phyloP scores from a whole-genome alignment of 2,329 filamentous ascomycete genomes.

The Fusarium dimerum region DNA sequence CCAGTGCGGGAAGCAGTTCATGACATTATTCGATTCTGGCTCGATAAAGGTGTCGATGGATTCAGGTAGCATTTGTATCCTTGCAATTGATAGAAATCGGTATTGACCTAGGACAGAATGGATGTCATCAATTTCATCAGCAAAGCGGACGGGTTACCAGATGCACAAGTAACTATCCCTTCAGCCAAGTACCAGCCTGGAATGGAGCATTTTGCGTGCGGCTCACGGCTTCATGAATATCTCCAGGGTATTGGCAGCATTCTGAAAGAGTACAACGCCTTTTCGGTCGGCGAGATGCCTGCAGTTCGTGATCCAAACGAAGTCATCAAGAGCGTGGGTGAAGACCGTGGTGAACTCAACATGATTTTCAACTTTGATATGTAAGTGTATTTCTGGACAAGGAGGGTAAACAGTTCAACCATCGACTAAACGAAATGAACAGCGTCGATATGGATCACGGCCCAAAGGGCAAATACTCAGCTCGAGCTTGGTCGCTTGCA shows the following conservation, averaged over 20 bases:
- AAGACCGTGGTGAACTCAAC: slow-evolving; percentile 49
- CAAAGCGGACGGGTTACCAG: slow-evolving; percentile 56
- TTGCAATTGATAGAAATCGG: rapidly evolving
- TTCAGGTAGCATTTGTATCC: slow-evolving; percentile 45
- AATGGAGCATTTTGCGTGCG: slow-evolving; percentile 50
- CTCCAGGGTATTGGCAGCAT: slow-evolving; percentile 60
- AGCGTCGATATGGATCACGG: slow-evolving; percentile 55
- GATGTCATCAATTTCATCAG: slow-evolving; percentile 69
- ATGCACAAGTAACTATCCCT: slow-evolving; percentile 47
- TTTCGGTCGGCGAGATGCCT: slow-evolving; percentile 68
- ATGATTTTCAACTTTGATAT: slow-evolving; percentile 66
- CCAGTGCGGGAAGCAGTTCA: slow-evolving; percentile 67
- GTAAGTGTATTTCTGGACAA: neutral
- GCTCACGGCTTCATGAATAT: slow-evolving; percentile 64
- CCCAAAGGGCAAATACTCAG: slow-evolving; percentile 34
- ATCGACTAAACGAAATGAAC: neutral
- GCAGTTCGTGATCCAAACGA: slow-evolving; percentile 53
- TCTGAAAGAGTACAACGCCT: slow-evolving; percentile 52
- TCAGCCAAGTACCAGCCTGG: slow-evolving; percentile 47
- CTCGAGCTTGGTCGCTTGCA: slow-evolving; percentile 13
- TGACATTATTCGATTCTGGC: slow-evolving; percentile 65
- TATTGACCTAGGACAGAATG: slow-evolving; percentile 37
- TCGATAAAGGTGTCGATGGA: slow-evolving; percentile 66
- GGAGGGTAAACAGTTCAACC: neutral
- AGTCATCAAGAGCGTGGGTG: slow-evolving; percentile 57